phyloP scores from a whole-genome alignment of 2,329 filamentous ascomycete species.

The Penicillium sp. region DNA sequence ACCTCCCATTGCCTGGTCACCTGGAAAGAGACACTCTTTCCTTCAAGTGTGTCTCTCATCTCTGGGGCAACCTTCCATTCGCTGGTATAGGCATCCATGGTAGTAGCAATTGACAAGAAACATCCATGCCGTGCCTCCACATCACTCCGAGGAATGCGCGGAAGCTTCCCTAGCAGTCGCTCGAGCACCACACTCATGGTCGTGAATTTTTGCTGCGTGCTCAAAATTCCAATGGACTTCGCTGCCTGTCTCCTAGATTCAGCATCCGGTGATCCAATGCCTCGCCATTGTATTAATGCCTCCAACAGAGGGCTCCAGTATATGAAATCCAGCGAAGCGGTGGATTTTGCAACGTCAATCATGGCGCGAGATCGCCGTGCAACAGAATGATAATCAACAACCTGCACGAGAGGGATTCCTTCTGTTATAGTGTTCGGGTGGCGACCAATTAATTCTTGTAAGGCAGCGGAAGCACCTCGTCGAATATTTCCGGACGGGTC shows the following conservation, averaged over 20 bases:
- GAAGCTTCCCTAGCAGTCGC: conserved; percentile 38
- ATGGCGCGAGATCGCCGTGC: conserved; percentile 85
- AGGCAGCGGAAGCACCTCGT: conserved; percentile 85
- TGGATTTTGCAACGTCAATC: conserved; percentile 72
- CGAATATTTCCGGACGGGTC: conserved; percentile 94
- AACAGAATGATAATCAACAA: conserved; percentile 90
- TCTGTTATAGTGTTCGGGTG: conserved; percentile 83
- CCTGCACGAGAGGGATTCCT: conserved; percentile 85
- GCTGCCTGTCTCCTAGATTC: conserved; percentile 74
- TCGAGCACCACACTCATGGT: conserved; percentile 37
- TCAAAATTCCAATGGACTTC: conserved; percentile 64
- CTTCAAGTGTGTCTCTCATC: conserved; percentile 26
- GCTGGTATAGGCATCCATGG: conserved; percentile 38
- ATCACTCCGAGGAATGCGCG: conserved; percentile 44
- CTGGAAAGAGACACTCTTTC: conserved; percentile 29
- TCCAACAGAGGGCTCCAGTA: conserved; percentile 73
- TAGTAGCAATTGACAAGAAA: conserved; percentile 45
- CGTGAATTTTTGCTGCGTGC: conserved; percentile 36
- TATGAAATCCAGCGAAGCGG: conserved; percentile 64
- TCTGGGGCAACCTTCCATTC: conserved; percentile 22
- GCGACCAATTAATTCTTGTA: conserved; percentile 91
- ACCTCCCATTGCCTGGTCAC: conserved; percentile 44
- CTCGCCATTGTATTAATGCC: conserved; percentile 80
- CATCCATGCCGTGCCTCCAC: conserved; percentile 51
- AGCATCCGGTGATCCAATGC: conserved; percentile 78